These are phyloP conservation scores for Coemansia sp. DNA, from an alignment of 192 early-diverging fungal species.

Conservation along the genomic window DNA sequence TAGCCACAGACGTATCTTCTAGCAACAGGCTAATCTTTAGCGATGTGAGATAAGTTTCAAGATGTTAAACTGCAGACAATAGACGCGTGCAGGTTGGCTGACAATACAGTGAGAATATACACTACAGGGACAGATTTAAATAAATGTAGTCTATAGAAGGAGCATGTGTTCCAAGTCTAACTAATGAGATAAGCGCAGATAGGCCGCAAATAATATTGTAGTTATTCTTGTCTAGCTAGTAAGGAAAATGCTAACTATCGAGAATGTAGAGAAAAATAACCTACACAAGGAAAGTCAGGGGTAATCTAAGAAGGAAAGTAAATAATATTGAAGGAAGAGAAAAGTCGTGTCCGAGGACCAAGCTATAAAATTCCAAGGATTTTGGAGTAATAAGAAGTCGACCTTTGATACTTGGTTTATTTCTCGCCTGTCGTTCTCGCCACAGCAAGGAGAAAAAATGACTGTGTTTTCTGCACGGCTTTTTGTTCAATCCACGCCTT, in stretches of 20 bases:
- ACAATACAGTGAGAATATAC: not conserved
- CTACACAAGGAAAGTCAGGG: not conserved
- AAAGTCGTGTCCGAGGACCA: not conserved
- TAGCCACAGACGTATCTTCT: not conserved
- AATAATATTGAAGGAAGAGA: conserved; percentile 5
- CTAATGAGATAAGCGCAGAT: not conserved
- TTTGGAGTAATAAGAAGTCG: not conserved
- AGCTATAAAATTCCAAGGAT: not conserved
- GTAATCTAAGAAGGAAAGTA: not conserved
- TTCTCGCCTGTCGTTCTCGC: not conserved
- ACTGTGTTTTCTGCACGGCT: not conserved
- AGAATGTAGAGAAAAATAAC: conserved; percentile 9
- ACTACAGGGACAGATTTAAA: not conserved
- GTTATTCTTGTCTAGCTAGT: not conserved
- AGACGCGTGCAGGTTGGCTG: not conserved
- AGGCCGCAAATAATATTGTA: not conserved
- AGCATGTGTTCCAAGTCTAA: not conserved
- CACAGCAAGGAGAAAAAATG: not conserved
- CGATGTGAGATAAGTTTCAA: not conserved
- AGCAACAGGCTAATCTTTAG: not conserved
- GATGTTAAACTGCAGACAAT: not conserved
- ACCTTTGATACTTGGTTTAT: not conserved
- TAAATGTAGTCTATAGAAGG: not conserved
- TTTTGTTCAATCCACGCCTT: not conserved
- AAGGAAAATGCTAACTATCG: conserved; percentile 4